These are phyloP conservation scores for Zanthoxylum bungeanum DNA, from an alignment of 345 rosid genomes.

Conservation along the genomic window DNA sequence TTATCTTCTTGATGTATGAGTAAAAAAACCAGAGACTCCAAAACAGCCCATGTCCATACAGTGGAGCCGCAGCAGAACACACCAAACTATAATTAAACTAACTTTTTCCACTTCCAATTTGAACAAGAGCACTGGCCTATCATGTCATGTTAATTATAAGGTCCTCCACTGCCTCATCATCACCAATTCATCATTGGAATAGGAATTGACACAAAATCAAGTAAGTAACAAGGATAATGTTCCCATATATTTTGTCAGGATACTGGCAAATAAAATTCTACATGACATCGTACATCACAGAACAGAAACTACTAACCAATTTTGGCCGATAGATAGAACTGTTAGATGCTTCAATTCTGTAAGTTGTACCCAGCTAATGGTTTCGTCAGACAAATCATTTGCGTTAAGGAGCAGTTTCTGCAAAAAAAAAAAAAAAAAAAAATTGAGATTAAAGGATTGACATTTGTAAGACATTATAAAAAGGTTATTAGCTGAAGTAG, in stretches of 20 bases:
- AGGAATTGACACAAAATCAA: not conserved
- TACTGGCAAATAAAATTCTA: not conserved
- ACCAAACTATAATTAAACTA: not conserved
- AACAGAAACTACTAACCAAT: slow-evolving; percentile 46
- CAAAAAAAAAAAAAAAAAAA: slow-evolving; percentile 21
- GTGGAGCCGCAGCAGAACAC: not conserved
- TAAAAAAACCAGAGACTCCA: not conserved
- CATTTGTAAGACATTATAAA: not conserved
- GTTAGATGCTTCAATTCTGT: slow-evolving; percentile 51
- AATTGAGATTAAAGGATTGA: slow-evolving; percentile 5
- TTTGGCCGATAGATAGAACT: slow-evolving; percentile 60
- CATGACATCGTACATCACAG: not conserved
- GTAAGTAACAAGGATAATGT: not conserved
- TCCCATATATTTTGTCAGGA: too few species aligned
- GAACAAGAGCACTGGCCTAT: not conserved
- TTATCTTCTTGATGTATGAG: not conserved
- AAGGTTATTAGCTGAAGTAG: not conserved
- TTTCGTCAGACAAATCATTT: slow-evolving; percentile 60
- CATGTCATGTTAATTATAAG: not conserved
- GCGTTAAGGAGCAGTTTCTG: slow-evolving; percentile 68
- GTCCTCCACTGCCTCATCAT: not conserved
- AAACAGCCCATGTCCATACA: not conserved
- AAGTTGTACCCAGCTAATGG: slow-evolving; percentile 73
- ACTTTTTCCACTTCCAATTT: too few species aligned
- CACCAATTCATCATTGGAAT: not conserved